Base-by-base conservation (phyloP, 1,139 yeast species). In the Candida frijolesensis region DNA sequence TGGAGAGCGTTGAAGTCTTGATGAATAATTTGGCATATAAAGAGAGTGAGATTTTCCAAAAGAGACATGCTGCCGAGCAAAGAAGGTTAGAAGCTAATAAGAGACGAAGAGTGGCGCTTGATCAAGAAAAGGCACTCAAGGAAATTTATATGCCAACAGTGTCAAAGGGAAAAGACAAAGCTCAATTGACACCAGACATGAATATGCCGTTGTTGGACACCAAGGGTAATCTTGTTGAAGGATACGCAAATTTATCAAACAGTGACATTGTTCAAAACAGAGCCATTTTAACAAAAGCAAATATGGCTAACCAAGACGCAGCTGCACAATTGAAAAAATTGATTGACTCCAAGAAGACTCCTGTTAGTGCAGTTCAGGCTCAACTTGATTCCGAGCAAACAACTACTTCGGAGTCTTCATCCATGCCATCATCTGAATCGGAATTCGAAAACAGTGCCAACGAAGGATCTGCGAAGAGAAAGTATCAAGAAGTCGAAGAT, bases 1-100 rank as follows among this genome's bases (percentile, higher is more conserved):
- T 92, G 45, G 80, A 79, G 43, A 83, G 91, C 51, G 97, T 90
- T 3, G 96, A 91, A 60, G 74, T 77, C 45, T 71, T 95, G 54
- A 72, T 95, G 71, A 67, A 70, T 33, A 82, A 78, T 30, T 75
- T 95, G 51, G 89, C 94, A 5, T 63, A 72, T 40, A 85, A 86
- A 63, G 99, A 94, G 63, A 88, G 83, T 50, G 86, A 80, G n/a
- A 89, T 94, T 49, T 89, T 94, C 68, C 76, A 82, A 52, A 78
- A 79, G 50, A 79, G 89, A 57, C 84, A 83, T 57, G 88, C 85
- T 32, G 80, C 78, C 49, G 96, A 90, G 60, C 70, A 72, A 42
- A 78, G 95, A 54, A 76, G 86, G 54, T 84, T 82, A 55, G 89
- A 83, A 46, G 80, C 80, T 49, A 78, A 76, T 50, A 83, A 85